Conservation (phyloP, 768 basidiomycete genomes). For the Hortiboletus flavorubellus region DNA sequence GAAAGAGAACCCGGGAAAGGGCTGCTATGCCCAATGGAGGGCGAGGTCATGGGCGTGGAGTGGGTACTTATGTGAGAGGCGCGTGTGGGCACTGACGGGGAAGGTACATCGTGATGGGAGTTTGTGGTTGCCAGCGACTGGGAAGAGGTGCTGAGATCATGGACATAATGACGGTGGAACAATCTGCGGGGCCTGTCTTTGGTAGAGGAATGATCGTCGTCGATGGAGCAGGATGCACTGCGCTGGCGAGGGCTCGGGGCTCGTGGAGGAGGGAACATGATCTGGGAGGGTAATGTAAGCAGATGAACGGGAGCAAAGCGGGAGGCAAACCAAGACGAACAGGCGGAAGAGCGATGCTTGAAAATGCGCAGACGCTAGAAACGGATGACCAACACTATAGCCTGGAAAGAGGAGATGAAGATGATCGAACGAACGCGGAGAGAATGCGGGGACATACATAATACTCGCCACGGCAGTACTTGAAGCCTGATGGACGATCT, state of each 20-base stretch:
- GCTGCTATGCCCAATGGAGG: slow-evolving; percentile 23
- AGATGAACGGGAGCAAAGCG: not conserved
- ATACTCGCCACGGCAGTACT: not conserved
- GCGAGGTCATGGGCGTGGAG: slow-evolving; percentile 26
- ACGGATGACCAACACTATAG: slow-evolving; percentile 11
- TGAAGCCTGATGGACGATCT: slow-evolving; percentile 4
- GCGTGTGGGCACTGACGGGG: not conserved
- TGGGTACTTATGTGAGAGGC: slow-evolving; percentile 13
- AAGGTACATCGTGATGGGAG: slow-evolving; percentile 11
- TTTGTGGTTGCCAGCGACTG: slow-evolving; percentile 15
- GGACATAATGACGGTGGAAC: slow-evolving; percentile 11
- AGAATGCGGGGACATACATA: slow-evolving; percentile 19
- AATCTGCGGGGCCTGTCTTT: slow-evolving; percentile 11
- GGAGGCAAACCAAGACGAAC: not conserved
- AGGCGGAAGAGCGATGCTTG: not conserved
- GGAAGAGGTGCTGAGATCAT: slow-evolving; percentile 13
- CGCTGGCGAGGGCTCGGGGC: slow-evolving; percentile 6
- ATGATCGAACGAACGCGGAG: not conserved
- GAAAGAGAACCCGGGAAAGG: slow-evolving; percentile 20
- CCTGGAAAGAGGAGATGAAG: slow-evolving; percentile 11
- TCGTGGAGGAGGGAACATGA: slow-evolving; percentile 13
- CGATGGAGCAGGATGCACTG: slow-evolving; percentile 17
- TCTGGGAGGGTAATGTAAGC: slow-evolving; percentile 1
- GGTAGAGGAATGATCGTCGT: slow-evolving; percentile 13
- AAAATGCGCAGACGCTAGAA: slow-evolving; percentile 14